Base-by-base conservation (phyloP, 2,329 filamentous ascomycete genomes). In the Cladosporium sp. region DNA sequence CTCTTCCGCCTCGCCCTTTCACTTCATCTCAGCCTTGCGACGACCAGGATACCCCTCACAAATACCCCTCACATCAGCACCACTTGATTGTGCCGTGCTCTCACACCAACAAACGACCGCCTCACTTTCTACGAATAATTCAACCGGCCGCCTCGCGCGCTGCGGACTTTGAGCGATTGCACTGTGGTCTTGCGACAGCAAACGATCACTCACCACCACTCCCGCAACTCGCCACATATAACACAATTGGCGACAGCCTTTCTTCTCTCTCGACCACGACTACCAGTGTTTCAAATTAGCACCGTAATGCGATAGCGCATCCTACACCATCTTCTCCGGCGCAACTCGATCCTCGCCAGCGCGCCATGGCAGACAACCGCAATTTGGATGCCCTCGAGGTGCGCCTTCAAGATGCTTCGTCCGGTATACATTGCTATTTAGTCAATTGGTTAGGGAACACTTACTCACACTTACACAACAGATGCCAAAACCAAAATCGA, bases 401-500 rank as follows among this genome's bases (percentile, higher is more conserved):
- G 62, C 83, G 82, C 76, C 78, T 83, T 61, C 78, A 80, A 55
- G 81, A 83, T 69, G 69, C 76, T 71, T 68, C 76, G 32, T 59
- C 64, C 8, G 64, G 64, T 65, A 60, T 26, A 12, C 7, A 34
- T 44, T 38, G 21, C 21, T 12, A 2, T 11, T 34, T 26, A 15
- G 10, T 49, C 47, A 36, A n/a, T 11, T 24, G 26, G 6, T 14
- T 28, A n/a, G 8, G 15, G 14, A 1, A 24, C 5, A 5, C 5
- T 11, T 55, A 55, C 60, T 64, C 1, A 60, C 34, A 60, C 24
- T 32, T 21, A 8, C 24, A 30, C 14, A 1, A 44, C 72, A 97
- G 95, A 98, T 82, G 81, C 90, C 66, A 92, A 92, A 81, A 81
- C 88, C 66, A 96, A 93, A 81, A 86, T 91, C 68, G 92, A 92